These are phyloP conservation scores for Chytriomyces sp. DNA, from an alignment of 192 early-diverging fungal species.

Conservation along the genomic window DNA sequence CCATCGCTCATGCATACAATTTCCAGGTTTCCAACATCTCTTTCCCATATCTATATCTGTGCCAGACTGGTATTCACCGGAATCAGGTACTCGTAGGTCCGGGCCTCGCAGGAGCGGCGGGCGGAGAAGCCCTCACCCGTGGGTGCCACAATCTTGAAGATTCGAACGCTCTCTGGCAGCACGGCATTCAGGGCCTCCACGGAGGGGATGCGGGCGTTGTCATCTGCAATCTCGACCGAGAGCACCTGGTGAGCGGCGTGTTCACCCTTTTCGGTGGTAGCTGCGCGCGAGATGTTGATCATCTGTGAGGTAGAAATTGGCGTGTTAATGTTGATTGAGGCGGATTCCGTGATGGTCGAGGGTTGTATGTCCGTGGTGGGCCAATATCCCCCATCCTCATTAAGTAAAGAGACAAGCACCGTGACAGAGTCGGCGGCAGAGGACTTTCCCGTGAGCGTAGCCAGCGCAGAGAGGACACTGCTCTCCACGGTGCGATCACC, in stretches of 20 bases:
- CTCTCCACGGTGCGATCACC: slow-evolving; percentile 48
- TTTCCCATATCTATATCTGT: background rate
- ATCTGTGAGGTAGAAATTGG: slow-evolving; percentile 27
- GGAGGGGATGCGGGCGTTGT: slow-evolving; percentile 22
- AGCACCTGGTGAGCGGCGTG: slow-evolving; percentile 39
- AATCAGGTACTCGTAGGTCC: slow-evolving; percentile 54
- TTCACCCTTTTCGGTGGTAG: slow-evolving; percentile 40
- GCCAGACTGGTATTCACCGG: too few relatives aligned
- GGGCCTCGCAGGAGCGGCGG: slow-evolving; percentile 49
- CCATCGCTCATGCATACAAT: too few relatives aligned
- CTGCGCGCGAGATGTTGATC: slow-evolving; percentile 50
- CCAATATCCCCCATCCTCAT: background rate
- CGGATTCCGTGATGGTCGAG: background rate
- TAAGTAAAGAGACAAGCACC: slow-evolving; percentile 15
- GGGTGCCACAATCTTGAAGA: slow-evolving; percentile 24
- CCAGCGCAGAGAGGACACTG: slow-evolving; percentile 40
- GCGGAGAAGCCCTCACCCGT: slow-evolving; percentile 45
- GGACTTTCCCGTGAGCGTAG: slow-evolving; percentile 35
- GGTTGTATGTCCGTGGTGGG: slow-evolving; percentile 2
- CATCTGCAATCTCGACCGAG: slow-evolving; percentile 27
- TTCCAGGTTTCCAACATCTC: too few relatives aligned
- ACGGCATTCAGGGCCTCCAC: slow-evolving; percentile 24
- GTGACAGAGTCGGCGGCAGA: slow-evolving; percentile 38
- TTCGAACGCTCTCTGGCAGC: slow-evolving; percentile 24
- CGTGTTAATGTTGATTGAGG: background rate